A percentile compares a stretch with the other conserved stretches of the same genome.
phyloP scores from a whole-genome alignment of 306 rosid species.

The Oemleria cerasiformis region DNA sequence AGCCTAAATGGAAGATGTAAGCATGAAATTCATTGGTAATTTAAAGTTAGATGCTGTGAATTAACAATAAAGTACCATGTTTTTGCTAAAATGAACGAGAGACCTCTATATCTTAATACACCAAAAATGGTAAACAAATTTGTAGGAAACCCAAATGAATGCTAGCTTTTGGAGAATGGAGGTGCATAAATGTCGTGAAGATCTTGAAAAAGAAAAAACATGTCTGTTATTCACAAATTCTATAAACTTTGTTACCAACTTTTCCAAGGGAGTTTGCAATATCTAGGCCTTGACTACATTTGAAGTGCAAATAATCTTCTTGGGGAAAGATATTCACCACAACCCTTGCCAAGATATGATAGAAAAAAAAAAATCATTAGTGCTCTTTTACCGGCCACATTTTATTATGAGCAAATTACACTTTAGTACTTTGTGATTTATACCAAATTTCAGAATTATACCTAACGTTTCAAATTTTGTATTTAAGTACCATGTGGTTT shows the following conservation, averaged over 20 bases:
- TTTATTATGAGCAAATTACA: too few species aligned
- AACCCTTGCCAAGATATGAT: conserved; percentile 4
- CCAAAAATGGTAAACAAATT: neutral
- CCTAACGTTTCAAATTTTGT: too few species aligned
- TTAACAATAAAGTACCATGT: neutral
- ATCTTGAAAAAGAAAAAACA: neutral
- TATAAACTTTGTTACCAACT: neutral
- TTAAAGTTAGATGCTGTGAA: too few species aligned
- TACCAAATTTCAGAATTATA: too few species aligned
- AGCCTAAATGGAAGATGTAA: too few species aligned
- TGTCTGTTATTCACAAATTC: neutral
- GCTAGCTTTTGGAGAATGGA: neutral
- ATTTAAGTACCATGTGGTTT: too few species aligned
- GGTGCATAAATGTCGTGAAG: neutral
- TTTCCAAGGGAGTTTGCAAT: conserved; percentile 7
- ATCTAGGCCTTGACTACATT: neutral
- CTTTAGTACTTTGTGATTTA: too few species aligned
- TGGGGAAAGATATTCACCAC: neutral
- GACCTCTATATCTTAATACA: neutral
- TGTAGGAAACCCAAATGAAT: neutral
- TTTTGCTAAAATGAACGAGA: neutral
- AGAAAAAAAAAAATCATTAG: neutral
- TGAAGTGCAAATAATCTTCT: neutral
- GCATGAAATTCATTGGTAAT: too few species aligned
- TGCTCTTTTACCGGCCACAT: too few species aligned